A percentile compares a stretch with the other conserved stretches of the same genome.
Conservation (phyloP, 192 early-diverging fungal genomes). For the Helicostylum pulchrum region DNA sequence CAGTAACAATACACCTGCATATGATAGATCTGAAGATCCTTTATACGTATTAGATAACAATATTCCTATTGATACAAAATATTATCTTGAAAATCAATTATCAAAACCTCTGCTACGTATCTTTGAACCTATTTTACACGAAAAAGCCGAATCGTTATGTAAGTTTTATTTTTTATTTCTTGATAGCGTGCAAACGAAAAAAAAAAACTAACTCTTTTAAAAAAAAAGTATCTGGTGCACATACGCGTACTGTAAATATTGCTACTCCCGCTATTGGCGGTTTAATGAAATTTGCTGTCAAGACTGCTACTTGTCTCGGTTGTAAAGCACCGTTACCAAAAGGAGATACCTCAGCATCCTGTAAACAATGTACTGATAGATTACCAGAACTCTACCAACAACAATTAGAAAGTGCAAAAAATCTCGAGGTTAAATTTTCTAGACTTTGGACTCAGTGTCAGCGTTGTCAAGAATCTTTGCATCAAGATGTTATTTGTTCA, state of each 20-base stretch:
- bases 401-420: slow-evolving; percentile 60
- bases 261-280: slow-evolving; percentile 87
- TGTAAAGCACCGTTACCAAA: slow-evolving; percentile 84
- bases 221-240: slow-evolving; percentile 58
- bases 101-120: slow-evolving; percentile 90
- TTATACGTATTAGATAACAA: slow-evolving; percentile 98
- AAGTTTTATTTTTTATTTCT: slow-evolving; percentile 30
- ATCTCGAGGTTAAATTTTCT: slow-evolving; percentile 73
- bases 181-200: neutral
- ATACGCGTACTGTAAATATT: slow-evolving; percentile 79
- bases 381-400: slow-evolving; percentile 76
- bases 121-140: slow-evolving; percentile 94
- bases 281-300: slow-evolving; percentile 92
- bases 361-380: slow-evolving; percentile 63
- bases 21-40: slow-evolving; percentile 98
- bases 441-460: slow-evolving; percentile 98
- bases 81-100: slow-evolving; percentile 96
- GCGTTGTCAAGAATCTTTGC: slow-evolving; percentile 89
- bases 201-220: neutral
- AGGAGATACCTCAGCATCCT: slow-evolving; percentile 36
- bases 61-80: slow-evolving; percentile 93
- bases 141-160: slow-evolving; percentile 78
- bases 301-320: slow-evolving; percentile 86
- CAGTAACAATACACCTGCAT: slow-evolving; percentile 79
- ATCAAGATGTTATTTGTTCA: slow-evolving; percentile 94